These are phyloP conservation scores for Cochlearia excelsa DNA, from an alignment of 345 rosid species.

Conservation along the genomic window DNA sequence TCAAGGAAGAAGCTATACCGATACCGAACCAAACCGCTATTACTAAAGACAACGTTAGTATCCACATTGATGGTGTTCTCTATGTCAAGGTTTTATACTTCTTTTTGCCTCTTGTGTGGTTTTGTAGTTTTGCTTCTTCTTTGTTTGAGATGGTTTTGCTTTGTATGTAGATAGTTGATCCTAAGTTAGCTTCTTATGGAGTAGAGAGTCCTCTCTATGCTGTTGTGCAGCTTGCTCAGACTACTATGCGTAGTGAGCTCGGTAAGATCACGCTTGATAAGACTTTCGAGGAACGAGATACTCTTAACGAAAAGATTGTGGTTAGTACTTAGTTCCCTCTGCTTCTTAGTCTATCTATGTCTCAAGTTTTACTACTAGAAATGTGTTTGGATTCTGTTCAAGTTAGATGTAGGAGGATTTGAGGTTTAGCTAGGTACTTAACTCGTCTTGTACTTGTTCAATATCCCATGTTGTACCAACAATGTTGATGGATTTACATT, in stretches of 20 bases:
- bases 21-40: slow-evolving; percentile 91
- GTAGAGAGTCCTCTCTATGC: slow-evolving; percentile 95
- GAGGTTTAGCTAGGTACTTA: neutral
- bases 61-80: slow-evolving; percentile 85
- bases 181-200: slow-evolving; percentile 87
- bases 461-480: neutral
- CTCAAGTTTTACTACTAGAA: neutral
- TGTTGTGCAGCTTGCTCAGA: slow-evolving; percentile 93
- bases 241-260: slow-evolving; percentile 97
- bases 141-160: neutral
- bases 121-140: neutral
- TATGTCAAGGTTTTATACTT: slow-evolving; percentile 63
- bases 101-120: neutral
- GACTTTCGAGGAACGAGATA: slow-evolving; percentile 94
- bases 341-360: slow-evolving; percentile 2
- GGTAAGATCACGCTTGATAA: slow-evolving; percentile 97
- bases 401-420: neutral
- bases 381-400: slow-evolving; percentile 7
- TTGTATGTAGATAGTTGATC: slow-evolving; percentile 73
- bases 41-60: slow-evolving; percentile 92
- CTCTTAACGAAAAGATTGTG: slow-evolving; percentile 93
- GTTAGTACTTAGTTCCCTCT: slow-evolving; percentile 50
- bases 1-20: slow-evolving; percentile 95
- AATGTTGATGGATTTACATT: slow-evolving; percentile 14
- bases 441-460: neutral